These are phyloP conservation scores for Thielaviopsis euricoi DNA, from an alignment of 2,329 filamentous ascomycete species.

Conservation along the genomic window DNA sequence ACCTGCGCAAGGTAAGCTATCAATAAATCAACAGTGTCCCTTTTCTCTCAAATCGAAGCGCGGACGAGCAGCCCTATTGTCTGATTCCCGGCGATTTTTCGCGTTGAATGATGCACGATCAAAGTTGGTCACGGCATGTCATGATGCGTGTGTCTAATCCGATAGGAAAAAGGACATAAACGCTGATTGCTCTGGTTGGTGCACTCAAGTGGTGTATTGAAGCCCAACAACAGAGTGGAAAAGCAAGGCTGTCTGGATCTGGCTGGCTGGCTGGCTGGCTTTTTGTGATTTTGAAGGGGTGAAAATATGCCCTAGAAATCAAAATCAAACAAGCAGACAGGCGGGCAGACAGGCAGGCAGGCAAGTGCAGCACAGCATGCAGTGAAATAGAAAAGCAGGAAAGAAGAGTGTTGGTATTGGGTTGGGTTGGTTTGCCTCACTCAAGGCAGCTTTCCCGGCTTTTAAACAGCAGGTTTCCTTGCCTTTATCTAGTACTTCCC, in stretches of 20 bases:
- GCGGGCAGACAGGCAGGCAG: no score
- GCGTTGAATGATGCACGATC: neutral
- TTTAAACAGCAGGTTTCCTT: slow-evolving; percentile 6
- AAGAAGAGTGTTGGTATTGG: no score
- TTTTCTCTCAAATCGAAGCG: neutral
- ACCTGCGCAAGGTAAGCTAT: slow-evolving; percentile 66
- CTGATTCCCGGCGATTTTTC: neutral
- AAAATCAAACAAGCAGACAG: no score
- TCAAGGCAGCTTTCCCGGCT: slow-evolving; percentile 7
- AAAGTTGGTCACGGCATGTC: neutral
- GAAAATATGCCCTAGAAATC: neutral
- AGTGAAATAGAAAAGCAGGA: slow-evolving; percentile 5
- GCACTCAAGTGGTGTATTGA: neutral
- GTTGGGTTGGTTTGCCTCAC: no score
- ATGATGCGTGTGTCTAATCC: no score
- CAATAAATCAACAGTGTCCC: slow-evolving; percentile 7
- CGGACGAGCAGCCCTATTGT: neutral
- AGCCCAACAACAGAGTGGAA: neutral
- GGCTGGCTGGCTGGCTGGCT: no score
- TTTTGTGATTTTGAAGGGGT: neutral
- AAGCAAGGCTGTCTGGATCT: neutral
- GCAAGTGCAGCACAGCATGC: no score
- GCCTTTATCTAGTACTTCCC: neutral
- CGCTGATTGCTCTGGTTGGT: no score
- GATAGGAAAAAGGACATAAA: neutral